Conservation (phyloP, 306 rosid genomes). For the Alnus glutinosa region DNA sequence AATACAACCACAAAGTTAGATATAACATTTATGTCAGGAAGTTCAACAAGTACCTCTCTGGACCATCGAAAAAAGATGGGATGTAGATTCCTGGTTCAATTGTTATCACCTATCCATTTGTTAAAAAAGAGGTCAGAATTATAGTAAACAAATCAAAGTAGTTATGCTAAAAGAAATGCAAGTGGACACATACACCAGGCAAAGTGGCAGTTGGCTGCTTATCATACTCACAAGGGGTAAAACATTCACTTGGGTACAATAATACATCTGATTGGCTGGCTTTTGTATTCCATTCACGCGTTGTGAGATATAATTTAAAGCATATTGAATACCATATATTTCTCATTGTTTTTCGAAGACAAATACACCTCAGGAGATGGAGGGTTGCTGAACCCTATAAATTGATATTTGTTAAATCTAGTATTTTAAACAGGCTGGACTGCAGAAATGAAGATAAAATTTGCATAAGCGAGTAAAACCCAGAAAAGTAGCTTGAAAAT, state of each 20-base stretch:
- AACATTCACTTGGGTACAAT: background rate
- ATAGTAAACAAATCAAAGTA: background rate
- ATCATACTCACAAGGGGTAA: background rate
- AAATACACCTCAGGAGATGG: background rate
- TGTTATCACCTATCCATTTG: conserved; percentile 72
- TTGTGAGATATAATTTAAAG: background rate
- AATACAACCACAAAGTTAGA: conserved; percentile 24
- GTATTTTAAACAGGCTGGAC: background rate
- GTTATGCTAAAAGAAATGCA: background rate
- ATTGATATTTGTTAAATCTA: background rate
- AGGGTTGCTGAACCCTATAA: background rate
- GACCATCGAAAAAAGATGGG: conserved; percentile 61
- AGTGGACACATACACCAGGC: background rate
- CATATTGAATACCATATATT: background rate
- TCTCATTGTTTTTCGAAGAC: background rate
- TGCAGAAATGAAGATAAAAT: background rate
- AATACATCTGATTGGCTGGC: background rate
- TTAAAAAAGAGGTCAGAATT: conserved; percentile 7
- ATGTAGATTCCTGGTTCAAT: conserved; percentile 92
- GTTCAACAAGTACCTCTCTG: conserved; percentile 58
- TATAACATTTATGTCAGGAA: conserved; percentile 18
- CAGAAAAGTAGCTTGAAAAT: background rate
- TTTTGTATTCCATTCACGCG: background rate
- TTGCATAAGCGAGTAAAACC: background rate
- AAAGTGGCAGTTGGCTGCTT: background rate